These are phyloP conservation scores for Trichoderma gracile DNA, from an alignment of 2,329 filamentous ascomycete species.

Conservation along the genomic window DNA sequence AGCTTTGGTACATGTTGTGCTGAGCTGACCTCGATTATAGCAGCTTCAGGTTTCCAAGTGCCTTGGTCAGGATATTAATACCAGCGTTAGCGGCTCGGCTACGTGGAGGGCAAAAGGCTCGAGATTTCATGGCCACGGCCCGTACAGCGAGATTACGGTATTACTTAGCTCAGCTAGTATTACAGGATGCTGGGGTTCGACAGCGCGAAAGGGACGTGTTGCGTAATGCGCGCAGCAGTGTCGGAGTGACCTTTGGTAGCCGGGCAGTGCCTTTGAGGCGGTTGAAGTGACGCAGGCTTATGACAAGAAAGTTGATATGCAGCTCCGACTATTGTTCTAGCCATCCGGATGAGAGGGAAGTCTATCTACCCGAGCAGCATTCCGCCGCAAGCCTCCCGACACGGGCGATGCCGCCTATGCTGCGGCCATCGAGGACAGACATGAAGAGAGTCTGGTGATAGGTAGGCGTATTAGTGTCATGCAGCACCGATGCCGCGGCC, in stretches of 20 bases:
- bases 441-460: neutral
- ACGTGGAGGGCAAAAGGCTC: neutral
- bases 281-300: neutral
- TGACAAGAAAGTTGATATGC: no score
- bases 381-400: constrained; percentile 1
- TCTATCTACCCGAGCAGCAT: neutral
- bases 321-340: neutral
- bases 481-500: neutral
- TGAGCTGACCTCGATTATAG: neutral
- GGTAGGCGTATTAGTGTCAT: neutral
- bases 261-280: neutral
- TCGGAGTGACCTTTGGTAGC: neutral
- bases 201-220: neutral
- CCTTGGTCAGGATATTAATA: neutral
- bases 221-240: neutral
- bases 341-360: neutral
- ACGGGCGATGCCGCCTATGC: neutral
- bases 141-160: constrained; percentile 2
- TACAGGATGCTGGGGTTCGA: neutral
- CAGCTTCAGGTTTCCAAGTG: neutral
- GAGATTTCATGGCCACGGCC: neutral
- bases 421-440: neutral
- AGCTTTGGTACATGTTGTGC: neutral
- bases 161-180: no score
- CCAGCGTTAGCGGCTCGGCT: constrained; percentile 19